A percentile compares a stretch with the other conserved stretches of the same genome.
Evolutionary conservation across 2,329 filamentous ascomycete genomes (phyloP).

Genomic region (Aquanectria penicillioides): DNA sequence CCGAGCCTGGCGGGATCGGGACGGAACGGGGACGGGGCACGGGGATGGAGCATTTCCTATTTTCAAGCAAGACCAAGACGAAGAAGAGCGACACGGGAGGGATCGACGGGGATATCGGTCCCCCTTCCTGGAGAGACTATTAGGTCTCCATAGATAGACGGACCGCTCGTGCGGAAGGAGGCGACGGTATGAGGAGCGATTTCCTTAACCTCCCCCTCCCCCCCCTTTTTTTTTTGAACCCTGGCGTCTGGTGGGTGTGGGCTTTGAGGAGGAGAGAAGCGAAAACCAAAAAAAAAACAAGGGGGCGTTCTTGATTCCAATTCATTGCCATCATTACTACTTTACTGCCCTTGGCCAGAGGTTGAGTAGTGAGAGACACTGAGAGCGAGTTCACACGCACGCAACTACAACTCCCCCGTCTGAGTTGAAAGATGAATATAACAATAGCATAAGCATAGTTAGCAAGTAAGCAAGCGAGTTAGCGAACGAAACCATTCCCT

Average conservation of each 20-base stretch:
- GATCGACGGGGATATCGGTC: slow-evolving; percentile 7
- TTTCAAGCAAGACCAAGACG: slow-evolving; percentile 2
- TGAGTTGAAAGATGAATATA: background rate
- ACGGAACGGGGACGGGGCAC: slow-evolving; percentile 3
- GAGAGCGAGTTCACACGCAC: too few relatives aligned
- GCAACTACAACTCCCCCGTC: too few relatives aligned
- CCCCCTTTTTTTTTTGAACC: background rate
- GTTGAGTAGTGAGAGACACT: too few relatives aligned
- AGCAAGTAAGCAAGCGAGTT: background rate
- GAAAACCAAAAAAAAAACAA: slow-evolving; percentile 24
- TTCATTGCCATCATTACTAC: slow-evolving; percentile 15
- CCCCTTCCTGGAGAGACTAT: slow-evolving; percentile 30
- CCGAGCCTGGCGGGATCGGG: slow-evolving; percentile 4
- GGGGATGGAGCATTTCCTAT: background rate
- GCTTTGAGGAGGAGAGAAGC: background rate
- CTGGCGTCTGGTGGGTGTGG: background rate
- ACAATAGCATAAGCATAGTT: background rate
- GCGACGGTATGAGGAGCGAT: slow-evolving; percentile 23
- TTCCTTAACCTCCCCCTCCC: slow-evolving; percentile 11
- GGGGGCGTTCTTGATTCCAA: slow-evolving; percentile 21
- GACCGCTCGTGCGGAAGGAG: slow-evolving; percentile 42
- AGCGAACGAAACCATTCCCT: too few relatives aligned
- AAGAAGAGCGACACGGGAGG: slow-evolving; percentile 11
- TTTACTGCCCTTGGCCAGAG: too few relatives aligned
- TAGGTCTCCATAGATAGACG: slow-evolving; percentile 40